Evolutionary conservation across 495 filamentous ascomycete species (phyloP).

Genomic region (Tuber aestivum): DNA sequence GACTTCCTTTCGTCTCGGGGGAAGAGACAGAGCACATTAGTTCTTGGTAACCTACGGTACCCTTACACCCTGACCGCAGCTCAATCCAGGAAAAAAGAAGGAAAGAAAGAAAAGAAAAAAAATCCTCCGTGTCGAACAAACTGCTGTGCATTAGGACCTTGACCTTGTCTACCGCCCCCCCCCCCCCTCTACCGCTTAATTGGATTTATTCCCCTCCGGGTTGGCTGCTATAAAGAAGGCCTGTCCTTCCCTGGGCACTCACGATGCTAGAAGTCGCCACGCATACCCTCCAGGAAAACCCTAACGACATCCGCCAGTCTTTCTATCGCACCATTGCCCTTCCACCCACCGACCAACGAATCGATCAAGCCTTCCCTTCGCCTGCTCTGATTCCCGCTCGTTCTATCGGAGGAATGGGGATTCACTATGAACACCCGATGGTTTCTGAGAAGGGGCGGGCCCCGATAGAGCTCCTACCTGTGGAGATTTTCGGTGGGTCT

Average conservation of each 20-base stretch:
- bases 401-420: conserved; percentile 12
- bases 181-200: not conserved
- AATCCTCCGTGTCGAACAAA: not conserved
- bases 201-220: not conserved
- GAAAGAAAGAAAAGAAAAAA: not conserved
- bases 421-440: conserved; percentile 14
- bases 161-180: not conserved
- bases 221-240: not conserved
- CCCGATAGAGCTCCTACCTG: conserved; percentile 41
- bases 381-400: not conserved
- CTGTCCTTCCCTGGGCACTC: not conserved
- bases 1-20: not conserved
- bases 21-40: not conserved
- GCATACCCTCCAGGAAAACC: conserved; percentile 22
- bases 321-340: conserved; percentile 3
- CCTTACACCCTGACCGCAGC: not conserved
- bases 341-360: conserved; percentile 11
- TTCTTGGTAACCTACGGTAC: not conserved
- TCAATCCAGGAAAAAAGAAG: not conserved
- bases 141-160: not conserved
- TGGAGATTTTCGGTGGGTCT: conserved; percentile 42
- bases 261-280: conserved; percentile 23
- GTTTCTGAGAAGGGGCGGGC: conserved; percentile 30
- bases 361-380: conserved; percentile 15
- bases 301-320: conserved; percentile 15